Evolutionary conservation across 257 asterid genomes (phyloP), one percentile per base, ranked within the genome.

Genomic region (Voacanga thouarsii): DNA sequence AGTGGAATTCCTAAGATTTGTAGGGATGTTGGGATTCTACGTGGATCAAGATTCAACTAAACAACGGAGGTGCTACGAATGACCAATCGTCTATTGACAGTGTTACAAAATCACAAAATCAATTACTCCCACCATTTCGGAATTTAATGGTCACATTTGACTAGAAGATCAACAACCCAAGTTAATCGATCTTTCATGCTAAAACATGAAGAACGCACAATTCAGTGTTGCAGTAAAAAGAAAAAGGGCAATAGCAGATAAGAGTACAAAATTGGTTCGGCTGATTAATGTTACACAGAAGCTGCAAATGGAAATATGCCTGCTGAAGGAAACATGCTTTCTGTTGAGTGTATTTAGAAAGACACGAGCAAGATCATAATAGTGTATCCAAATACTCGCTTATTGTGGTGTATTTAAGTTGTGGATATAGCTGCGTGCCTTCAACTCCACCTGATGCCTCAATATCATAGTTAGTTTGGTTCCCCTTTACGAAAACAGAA

Each of bases 401-500:
- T 76, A 94, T 76, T 11, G 94, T 89, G 78, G 95, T 92, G 86
- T 94, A 94, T 53, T 84, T 81, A 81, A 92, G 65, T 50, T 84
- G 84, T 15, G 98, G 97, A 84, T 92, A 94, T 44, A 90, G 85
- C 77, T 84, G 84, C 0, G 94, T 82, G 81, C 96, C 97, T 75
- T 94, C 97, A 28, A 85, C 88, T 56, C 92, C 96, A 41, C 84
- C 87, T 0, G 89, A 75, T 49, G 92, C 75, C 69, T 80, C 84
- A 24, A 91, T 78, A 76, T 82, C 88, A 55, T 87, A 93, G 83
- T 91, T 88, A 12, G 93, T 90, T 44, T 90, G 97, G 78, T 92
- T 96, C 41, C 99, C 99, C 87, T 93, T 90, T 12, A 95, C 93
- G 70, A 93, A 93, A 26, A 78, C 92, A 0, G 97, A 87, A 88